Percentiles rank a stretch among this genome's conserved stretches.
These are phyloP conservation scores for Aphanomyces invadans DNA, from an alignment of 352 stramenopile genomes.

Conservation along the genomic window DNA sequence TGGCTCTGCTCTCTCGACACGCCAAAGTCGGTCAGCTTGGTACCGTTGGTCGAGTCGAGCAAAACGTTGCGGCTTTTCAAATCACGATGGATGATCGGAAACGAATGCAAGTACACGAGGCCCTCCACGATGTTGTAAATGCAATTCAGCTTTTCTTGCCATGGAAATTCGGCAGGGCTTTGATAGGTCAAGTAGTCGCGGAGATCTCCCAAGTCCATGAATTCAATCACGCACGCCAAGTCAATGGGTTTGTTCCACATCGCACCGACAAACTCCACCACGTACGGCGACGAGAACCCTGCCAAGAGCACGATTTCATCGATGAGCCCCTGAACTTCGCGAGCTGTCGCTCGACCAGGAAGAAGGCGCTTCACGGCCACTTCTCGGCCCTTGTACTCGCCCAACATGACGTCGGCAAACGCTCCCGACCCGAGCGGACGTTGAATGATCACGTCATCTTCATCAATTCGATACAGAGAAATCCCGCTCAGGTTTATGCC, in stretches of 20 bases:
- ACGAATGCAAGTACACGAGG: conserved; percentile 40
- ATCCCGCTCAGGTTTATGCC: background rate
- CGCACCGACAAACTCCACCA: conserved; percentile 44
- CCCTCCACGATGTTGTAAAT: conserved; percentile 35
- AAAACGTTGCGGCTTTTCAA: conserved; percentile 45
- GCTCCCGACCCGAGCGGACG: background rate
- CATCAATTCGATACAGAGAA: background rate
- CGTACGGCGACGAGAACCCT: conserved; percentile 42
- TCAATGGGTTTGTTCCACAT: conserved; percentile 44
- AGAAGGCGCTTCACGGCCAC: conserved; percentile 17
- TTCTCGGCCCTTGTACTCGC: background rate
- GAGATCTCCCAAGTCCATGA: conserved; percentile 42
- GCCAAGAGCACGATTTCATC: conserved; percentile 47
- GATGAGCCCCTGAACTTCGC: conserved; percentile 39
- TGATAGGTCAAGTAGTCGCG: conserved; percentile 35
- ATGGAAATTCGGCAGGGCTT: conserved; percentile 12
- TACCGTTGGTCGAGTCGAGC: conserved; percentile 28
- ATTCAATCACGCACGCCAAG: conserved; percentile 42
- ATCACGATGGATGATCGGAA: conserved; percentile 35
- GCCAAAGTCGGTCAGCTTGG: conserved; percentile 46
- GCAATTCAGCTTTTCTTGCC: conserved; percentile 27
- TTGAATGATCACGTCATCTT: background rate
- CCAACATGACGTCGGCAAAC: conserved; percentile 13
- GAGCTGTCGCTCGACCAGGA: background rate
- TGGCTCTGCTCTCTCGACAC: conserved; percentile 32